Conservation (phyloP, 2,329 filamentous ascomycete genomes). For the Colletotrichum kahawae region DNA sequence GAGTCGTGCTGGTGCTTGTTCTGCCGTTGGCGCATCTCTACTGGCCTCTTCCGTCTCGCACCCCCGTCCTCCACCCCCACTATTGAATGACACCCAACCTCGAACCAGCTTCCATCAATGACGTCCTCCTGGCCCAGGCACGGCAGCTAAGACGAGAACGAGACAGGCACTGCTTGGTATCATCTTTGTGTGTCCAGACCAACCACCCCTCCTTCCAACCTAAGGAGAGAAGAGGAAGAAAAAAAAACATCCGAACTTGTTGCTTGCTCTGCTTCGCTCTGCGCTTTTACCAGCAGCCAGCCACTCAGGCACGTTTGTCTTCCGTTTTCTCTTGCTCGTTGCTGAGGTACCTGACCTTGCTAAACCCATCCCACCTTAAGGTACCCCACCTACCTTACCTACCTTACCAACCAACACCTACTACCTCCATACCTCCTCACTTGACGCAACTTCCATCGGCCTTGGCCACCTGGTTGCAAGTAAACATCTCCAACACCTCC, state of each 20-base stretch:
- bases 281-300: background rate
- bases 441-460: background rate
- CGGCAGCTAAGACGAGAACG: background rate
- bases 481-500: background rate
- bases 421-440: background rate
- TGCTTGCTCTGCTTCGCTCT: background rate
- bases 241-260: background rate
- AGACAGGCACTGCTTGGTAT: background rate
- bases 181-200: background rate
- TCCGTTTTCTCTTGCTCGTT: background rate
- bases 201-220: background rate
- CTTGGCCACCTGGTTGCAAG: constrained; percentile 2
- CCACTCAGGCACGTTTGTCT: background rate
- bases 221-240: background rate
- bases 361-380: background rate
- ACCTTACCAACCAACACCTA: background rate
- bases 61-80: background rate
- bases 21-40: background rate
- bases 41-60: background rate
- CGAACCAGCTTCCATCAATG: background rate
- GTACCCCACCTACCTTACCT: background rate
- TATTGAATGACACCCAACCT: background rate
- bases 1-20: background rate
- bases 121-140: constrained; percentile 1
- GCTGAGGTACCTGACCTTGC: background rate